Evolutionary conservation across 805 yeast species (phyloP), one percentile per base, ranked within the genome.

Genomic region (Lipomyces orientalis): DNA sequence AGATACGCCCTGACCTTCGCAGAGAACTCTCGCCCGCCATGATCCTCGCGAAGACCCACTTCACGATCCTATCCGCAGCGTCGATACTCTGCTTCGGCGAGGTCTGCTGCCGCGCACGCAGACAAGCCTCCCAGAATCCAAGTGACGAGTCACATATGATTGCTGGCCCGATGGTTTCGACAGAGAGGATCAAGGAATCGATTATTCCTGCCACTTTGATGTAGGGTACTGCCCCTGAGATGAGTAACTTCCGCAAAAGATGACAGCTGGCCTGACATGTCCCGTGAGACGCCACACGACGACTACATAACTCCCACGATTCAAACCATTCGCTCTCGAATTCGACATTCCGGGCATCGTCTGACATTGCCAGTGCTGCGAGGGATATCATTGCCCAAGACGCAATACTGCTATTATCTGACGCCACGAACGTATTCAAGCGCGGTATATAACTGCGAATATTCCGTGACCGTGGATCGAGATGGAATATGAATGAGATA

Each of bases 311-410:
- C 22, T 63, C 61, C 64, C 64, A 64, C 5, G 64, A 31, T 7
- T 64, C 62, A 8, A 43, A n/a, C 70, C 67, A 67, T 9, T 51
- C 67, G 6, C 39, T 10, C 10, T 49, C 14, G 54, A 49, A 46
- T 31, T 59, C 52, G 16, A 34, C 6, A n/a, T 39, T 22, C 25
- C 25, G 46, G 16, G 58, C 33, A n/a, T 52, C 56, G 0, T 9
- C n/a, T 9, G 34, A 51, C 14, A 51, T 25, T 9, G 59, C n/a
- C 25, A 64, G 35, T 10, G 60, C 34, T n/a, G 64, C 54, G 12
- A 67, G 51, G 12, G 64, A 57, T 4, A 65, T 39, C 63, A 65
- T 61, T 5, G 71, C 69, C 71, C 71, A 68, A 3, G 69, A 68
- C 3, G 66, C 62, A 4, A 54, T 37, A 9, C 46, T 29, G 14